Base-by-base conservation (phyloP, 1,139 yeast species). In the Pichia sp. region DNA sequence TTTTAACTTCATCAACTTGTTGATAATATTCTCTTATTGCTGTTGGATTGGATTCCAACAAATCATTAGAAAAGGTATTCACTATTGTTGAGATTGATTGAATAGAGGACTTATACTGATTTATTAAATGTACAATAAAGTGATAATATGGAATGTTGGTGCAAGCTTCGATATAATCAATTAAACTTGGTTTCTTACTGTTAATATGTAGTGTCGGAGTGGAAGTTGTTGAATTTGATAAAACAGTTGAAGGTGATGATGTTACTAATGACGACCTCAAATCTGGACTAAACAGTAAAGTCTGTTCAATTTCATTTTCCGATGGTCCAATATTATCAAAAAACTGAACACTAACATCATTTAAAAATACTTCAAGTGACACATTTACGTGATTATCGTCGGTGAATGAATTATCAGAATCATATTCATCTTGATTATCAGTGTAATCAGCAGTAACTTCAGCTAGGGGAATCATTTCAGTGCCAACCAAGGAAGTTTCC, bases 11-110 rank as follows among this genome's bases (percentile, higher is more conserved):
- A 5, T 55, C 57, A 7, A 52, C 30, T 27, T 63, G 61, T 34
- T 55, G 60, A 46, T 58, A 61, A 43, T 55, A 62, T 36, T 63
- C 66, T 22, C 63, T 47, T 16, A 63, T 58, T 3, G 64, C 59
- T 2, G 59, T 55, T 12, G 63, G 64, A 39, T 63, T 63, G 12
- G 60, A 58, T 16, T 60, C 61, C 18, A 53, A 48, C 16, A 63
- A 59, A 39, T 56, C 59, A 29, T 54, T 52, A 12, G 59, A 60
- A 44, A 61, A 62, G 23, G 57, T 61, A 13, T 52, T 45, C 4
- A 61, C 62, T 47, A 59, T 59, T 7, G 51, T 53, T 16, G 61
- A 53, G 12, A 61, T 60, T 2, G 59, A 55, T 15, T 55, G 51
- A 15, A 61, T 56, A 1, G 61, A 59, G 9, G 60, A 45, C 42